Evolutionary conservation across 2,329 filamentous ascomycete genomes (phyloP).

Genomic region (Leptodontidium sp.): DNA sequence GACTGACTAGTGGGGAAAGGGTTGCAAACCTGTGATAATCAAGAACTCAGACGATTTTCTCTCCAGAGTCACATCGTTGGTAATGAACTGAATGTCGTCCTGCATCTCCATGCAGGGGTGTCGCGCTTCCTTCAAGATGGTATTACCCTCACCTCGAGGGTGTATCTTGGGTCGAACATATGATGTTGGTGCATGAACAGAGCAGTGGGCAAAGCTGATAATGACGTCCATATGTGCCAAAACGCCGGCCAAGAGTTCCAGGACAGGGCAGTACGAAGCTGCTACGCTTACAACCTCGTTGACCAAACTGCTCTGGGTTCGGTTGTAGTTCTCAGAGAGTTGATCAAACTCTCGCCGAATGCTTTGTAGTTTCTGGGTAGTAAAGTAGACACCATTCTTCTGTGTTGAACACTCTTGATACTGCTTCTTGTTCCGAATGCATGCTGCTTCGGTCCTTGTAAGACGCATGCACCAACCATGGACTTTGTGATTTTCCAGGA

Average conservation of each 20-base stretch:
- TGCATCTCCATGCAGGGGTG: slow-evolving; percentile 99
- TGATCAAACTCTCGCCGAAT: slow-evolving; percentile 93
- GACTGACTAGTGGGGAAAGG: not conserved
- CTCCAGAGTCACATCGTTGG: slow-evolving; percentile 87
- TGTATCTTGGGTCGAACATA: slow-evolving; percentile 95
- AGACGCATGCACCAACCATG: slow-evolving; percentile 97
- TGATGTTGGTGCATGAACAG: slow-evolving; percentile 88
- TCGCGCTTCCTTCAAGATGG: slow-evolving; percentile 88
- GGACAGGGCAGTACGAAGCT: slow-evolving; percentile 90
- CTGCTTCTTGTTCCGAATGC: slow-evolving; percentile 87
- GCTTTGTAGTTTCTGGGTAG: slow-evolving; percentile 80
- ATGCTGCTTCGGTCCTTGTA: slow-evolving; percentile 88
- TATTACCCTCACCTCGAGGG: slow-evolving; percentile 85
- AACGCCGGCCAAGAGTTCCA: slow-evolving; percentile 87
- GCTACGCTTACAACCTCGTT: slow-evolving; percentile 93
- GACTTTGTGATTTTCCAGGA: slow-evolving; percentile 93
- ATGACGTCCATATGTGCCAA: slow-evolving; percentile 96
- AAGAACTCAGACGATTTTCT: slow-evolving; percentile 80
- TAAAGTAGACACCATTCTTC: slow-evolving; percentile 99
- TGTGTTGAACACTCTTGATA: slow-evolving; percentile 98
- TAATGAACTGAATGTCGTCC: slow-evolving; percentile 98
- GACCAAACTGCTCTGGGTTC: slow-evolving; percentile 90
- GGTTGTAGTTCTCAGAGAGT: slow-evolving; percentile 91
- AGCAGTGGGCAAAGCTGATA: slow-evolving; percentile 90
- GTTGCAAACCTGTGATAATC: slow-evolving; percentile 48